Conservation (phyloP, 2,329 filamentous ascomycete genomes). For the Fusarium longipes region DNA sequence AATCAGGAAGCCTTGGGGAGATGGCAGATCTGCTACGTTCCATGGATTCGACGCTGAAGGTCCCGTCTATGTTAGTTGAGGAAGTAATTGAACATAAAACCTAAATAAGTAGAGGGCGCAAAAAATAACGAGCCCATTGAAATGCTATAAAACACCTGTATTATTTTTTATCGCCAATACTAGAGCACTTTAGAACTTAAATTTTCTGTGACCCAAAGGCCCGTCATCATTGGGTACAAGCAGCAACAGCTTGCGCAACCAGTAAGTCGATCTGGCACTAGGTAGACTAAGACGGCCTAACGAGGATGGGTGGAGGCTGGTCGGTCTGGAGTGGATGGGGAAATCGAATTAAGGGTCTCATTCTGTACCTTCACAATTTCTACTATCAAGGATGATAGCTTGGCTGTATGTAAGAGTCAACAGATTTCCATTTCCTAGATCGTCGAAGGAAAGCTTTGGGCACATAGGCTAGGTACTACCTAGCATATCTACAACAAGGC, state of each 20-base stretch:
- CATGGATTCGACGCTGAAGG: constrained; percentile 17
- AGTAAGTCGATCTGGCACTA: constrained; percentile 37
- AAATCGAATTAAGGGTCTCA: constrained; percentile 39
- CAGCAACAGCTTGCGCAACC: constrained; percentile 32
- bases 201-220: no score
- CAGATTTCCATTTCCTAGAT: neutral
- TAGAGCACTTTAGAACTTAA: no score
- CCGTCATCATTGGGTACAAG: constrained; percentile 22
- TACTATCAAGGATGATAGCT: constrained; percentile 31
- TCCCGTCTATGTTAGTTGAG: no score
- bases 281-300: constrained; percentile 31
- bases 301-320: constrained; percentile 36
- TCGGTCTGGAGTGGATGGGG: constrained; percentile 37
- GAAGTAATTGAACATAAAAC: no score
- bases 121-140: no score
- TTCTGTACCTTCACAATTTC: constrained; percentile 39
- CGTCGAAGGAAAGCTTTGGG: neutral
- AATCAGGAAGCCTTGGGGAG: constrained; percentile 18
- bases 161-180: no score
- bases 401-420: constrained; percentile 1
- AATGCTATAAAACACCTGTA: no score
- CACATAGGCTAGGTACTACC: no score
- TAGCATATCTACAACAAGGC: neutral
- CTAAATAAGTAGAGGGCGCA: no score
- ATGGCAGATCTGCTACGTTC: constrained; percentile 22